Conservation (phyloP, 495 filamentous ascomycete species). For the Daldinia bambusicola region DNA sequence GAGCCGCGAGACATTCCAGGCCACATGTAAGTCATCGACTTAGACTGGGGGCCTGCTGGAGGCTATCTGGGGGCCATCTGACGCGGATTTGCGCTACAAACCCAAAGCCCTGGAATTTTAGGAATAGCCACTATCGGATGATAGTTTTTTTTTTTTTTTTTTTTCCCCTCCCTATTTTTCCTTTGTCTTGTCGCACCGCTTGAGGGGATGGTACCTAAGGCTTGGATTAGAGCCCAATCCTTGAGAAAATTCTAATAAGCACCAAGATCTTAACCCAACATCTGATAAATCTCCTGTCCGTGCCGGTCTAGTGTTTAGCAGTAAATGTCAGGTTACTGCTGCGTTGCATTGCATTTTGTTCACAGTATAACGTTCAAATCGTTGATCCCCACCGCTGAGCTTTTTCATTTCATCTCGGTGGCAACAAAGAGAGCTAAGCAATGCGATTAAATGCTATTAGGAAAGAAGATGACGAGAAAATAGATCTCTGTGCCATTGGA, state of each 20-base stretch:
- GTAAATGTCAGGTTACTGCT: conserved; percentile 15
- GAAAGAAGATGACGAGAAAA: neutral
- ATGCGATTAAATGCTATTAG: neutral
- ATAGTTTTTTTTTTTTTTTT: conserved; percentile 2
- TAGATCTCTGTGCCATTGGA: neutral
- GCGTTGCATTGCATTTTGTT: conserved; percentile 34
- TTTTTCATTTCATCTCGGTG: conserved; percentile 27
- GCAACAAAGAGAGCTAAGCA: neutral
- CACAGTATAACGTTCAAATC: neutral
- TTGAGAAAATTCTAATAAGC: conserved; percentile 1
- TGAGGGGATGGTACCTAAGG: too few relatives aligned
- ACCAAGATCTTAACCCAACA: neutral
- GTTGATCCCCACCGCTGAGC: conserved; percentile 36
- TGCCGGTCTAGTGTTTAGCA: too few relatives aligned
- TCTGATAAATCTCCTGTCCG: conserved; percentile 5
- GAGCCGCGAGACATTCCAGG: conserved; percentile 42
- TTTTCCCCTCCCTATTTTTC: neutral
- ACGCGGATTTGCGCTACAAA: conserved; percentile 27
- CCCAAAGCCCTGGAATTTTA: conserved; percentile 4
- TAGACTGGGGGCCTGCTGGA: conserved; percentile 6
- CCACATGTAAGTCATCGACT: conserved; percentile 43
- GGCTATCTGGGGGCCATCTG: conserved; percentile 29
- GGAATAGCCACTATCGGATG: conserved; percentile 3
- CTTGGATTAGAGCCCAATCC: neutral
- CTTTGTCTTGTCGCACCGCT: neutral